Percentiles rank a stretch among this genome's conserved stretches.
phyloP scores from a whole-genome alignment of 768 basidiomycete genomes.

The Mycena crocata region DNA sequence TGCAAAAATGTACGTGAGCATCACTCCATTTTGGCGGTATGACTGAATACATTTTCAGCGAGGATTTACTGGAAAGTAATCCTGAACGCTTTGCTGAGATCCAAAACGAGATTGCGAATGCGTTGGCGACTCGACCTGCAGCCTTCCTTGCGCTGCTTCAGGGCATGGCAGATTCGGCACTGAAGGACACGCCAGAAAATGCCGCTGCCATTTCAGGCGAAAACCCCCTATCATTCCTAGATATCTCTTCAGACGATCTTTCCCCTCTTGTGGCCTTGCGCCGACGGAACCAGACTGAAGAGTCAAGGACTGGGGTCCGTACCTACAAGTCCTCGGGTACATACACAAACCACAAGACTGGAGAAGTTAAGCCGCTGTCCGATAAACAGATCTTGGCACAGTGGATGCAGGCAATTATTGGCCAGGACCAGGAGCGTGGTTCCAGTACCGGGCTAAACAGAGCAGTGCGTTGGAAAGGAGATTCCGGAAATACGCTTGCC shows the following conservation, averaged over 20 bases:
- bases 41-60: neutral
- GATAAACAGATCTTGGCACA: neutral
- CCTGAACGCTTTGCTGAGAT: constrained; percentile 6
- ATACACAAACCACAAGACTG: neutral
- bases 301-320: neutral
- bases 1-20: neutral
- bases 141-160: constrained; percentile 1
- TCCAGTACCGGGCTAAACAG: neutral
- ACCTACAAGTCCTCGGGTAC: neutral
- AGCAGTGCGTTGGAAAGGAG: neutral
- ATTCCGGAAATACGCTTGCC: too few relatives aligned
- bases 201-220: too few relatives aligned
- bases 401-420: neutral
- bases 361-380: neutral
- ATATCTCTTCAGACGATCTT: too few relatives aligned
- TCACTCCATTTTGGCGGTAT: neutral
- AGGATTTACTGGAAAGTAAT: constrained; percentile 3
- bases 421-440: neutral
- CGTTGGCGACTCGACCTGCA: neutral
- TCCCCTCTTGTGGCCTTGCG: too few relatives aligned
- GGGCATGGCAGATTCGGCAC: neutral
- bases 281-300: neutral
- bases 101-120: constrained; percentile 1
- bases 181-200: too few relatives aligned
- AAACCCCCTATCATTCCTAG: too few relatives aligned